Evolutionary conservation across 2,329 filamentous ascomycete species (phyloP).

Genomic region (Emericellopsis cladophorae): DNA sequence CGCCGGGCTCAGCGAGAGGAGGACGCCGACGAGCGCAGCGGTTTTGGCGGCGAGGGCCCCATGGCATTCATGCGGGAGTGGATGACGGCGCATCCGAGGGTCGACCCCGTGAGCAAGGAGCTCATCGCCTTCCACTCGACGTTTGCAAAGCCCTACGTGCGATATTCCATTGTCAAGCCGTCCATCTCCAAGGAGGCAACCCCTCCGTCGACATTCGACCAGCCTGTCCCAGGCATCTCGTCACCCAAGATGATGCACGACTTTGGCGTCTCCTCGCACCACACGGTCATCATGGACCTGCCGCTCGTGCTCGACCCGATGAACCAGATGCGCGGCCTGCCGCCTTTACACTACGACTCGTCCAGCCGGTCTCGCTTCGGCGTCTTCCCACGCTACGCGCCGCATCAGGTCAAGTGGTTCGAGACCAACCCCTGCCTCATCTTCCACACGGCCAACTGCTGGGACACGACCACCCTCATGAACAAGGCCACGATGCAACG

Average conservation of each 20-base stretch:
- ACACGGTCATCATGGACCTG: conserved; percentile 58
- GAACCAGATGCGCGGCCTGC: conserved; percentile 42
- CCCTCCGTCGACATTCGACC: conserved; percentile 25
- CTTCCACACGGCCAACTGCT: conserved; percentile 61
- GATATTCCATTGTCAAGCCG: conserved; percentile 39
- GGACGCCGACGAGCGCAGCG: conserved; percentile 11
- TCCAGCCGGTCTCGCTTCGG: conserved; percentile 48
- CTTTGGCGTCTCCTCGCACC: conserved; percentile 50
- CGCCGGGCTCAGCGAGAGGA: conserved; percentile 36
- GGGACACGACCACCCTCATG: conserved; percentile 36
- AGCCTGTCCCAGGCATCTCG: conserved; percentile 45
- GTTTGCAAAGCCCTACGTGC: conserved; percentile 52
- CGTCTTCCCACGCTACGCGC: conserved; percentile 50
- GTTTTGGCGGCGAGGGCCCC: conserved; percentile 41
- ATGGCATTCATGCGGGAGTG: conserved; percentile 55
- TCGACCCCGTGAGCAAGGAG: conserved; percentile 52
- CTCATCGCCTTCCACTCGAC: conserved; percentile 56
- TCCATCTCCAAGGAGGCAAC: conserved; percentile 13
- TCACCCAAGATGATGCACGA: conserved; percentile 67
- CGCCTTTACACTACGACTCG: conserved; percentile 47
- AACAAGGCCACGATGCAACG: not conserved
- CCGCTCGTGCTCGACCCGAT: conserved; percentile 52
- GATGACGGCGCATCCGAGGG: conserved; percentile 57
- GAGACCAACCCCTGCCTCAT: conserved; percentile 56
- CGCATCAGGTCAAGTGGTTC: conserved; percentile 50